A percentile compares a stretch with the other conserved stretches of the same genome.
Evolutionary conservation across 306 rosid genomes (phyloP).

Genomic region (Dryas drummondii): DNA sequence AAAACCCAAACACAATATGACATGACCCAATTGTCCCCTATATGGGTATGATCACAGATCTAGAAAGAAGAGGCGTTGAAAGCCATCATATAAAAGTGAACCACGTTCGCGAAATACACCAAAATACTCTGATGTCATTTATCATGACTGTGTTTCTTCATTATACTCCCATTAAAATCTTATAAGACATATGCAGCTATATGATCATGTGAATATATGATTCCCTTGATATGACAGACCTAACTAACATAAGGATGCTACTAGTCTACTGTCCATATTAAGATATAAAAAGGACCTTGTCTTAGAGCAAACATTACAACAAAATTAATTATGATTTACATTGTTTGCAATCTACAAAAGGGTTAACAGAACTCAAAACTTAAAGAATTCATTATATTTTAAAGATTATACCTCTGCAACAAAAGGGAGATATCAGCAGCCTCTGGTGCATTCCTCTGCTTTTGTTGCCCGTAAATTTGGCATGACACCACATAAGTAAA

Average conservation of each 20-base stretch:
- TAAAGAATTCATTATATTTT: neutral
- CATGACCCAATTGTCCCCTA: neutral
- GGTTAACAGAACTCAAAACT: neutral
- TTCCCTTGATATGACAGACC: neutral
- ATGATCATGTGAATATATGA: neutral
- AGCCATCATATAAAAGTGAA: neutral
- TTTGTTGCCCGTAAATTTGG: constrained; percentile 99
- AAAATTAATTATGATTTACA: neutral
- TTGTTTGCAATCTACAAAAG: neutral
- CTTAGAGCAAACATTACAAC: neutral
- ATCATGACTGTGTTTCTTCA: neutral
- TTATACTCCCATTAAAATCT: neutral
- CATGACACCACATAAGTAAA: constrained; percentile 97
- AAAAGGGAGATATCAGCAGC: constrained; percentile 91
- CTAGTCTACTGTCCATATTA: neutral
- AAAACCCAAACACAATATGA: neutral
- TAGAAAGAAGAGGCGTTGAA: neutral
- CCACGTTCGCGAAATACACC: neutral
- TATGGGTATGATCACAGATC: neutral
- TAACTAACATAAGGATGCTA: neutral
- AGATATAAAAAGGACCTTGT: neutral
- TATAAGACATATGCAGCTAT: neutral
- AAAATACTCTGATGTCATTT: neutral
- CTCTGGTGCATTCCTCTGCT: constrained; percentile 68
- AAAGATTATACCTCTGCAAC: constrained; percentile 70